Base-by-base conservation (phyloP, 208 protist species). In the Leishmania arabica region DNA sequence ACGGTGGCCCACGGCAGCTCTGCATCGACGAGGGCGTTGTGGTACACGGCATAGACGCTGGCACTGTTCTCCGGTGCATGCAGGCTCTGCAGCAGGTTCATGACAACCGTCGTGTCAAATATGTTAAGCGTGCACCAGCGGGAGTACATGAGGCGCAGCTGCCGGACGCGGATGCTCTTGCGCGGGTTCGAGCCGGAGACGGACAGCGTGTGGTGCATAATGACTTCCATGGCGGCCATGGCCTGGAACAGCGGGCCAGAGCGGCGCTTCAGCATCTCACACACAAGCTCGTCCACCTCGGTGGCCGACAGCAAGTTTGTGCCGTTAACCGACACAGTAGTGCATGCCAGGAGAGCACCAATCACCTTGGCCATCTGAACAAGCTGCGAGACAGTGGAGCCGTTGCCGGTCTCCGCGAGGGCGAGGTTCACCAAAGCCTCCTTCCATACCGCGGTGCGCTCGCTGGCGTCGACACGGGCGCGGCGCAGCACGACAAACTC, bases 291-390 rank as follows among this genome's bases (percentile, higher is more conserved):
- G 65, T 94, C 88, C 42, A 92, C 87, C 75, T 92, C 87, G 0
- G 60, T 64, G 37, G 69, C 42, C 31, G 88, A 82, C 34, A 93
- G 81, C 47, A 93, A 47, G 70, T 79, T 85, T 76, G 68, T 86
- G 7, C 77, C 77, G 58, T 87, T 80, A 34, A 85, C 40, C 2
- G 78, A 77, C 3, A 92, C 85, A 49, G 75, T 80, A 17, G 88
- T 85, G 80, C 91, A 91, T 34, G 89, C 81, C 37, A 95, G 84
- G 19, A 95, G 71, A 11, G 90, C 88, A 17, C 89, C 89, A 54
- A 94, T 78, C 27, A 94, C 90, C 75, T 93, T 93, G 84, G 93
- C 92, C 53, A 95, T 54, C 42, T 89, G 84, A 51, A 95, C 78
- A 31, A 93, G 75, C 75, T 90, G 85, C 65, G 89, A 79, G 65